Evolutionary conservation across 192 early-diverging fungal genomes (phyloP), one percentile per base, ranked within the genome.

Genomic region (Kappamyces sp.): DNA sequence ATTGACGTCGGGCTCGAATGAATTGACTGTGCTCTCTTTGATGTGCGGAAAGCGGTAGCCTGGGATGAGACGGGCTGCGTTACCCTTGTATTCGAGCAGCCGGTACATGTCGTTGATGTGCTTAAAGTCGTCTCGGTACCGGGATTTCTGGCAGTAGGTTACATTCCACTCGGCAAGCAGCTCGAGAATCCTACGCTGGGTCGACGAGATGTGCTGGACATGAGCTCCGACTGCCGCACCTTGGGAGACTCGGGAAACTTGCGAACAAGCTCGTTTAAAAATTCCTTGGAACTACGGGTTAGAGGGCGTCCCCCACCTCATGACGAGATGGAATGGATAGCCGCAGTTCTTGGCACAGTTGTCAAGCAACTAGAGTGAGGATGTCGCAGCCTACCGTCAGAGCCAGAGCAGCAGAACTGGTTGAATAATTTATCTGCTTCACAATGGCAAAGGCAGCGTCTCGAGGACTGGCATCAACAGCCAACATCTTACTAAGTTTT

Each of bases 281-380:
- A 98, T 65, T 99, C 97, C 63, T 96, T 94, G 41, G 87, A 88
- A 40, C 57, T 59, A 41, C 7, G 36, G 33, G 42, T 6, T 33
- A 41, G 23, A 6, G 23, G 23, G 23, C 9, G 2, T 31, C 5
- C 2, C 12, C 12, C 13, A 57, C 55, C 55, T 57, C 35, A 99
- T 85, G 62, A 97, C 92, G 58, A 94, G 74, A 64, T 99, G 95
- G 61, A 99, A 97, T 2, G 97, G 86, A 67, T 96, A 92, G 0
- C 95, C 95, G 67, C 97, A 98, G 70, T 98, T 99, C 73, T 99
- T 99, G 63, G 97, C 90, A 61, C 93, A 90, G 62, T 92, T 88
- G 69, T 99, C 97, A 31, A 99, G 78, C 3, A 99, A 79, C 86
- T 85, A 58, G 32, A 31, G 38, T 64, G 47, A 37, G 32, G 6